phyloP scores from a whole-genome alignment of 768 basidiomycete genomes.

The Pleurotus ostreatus region DNA sequence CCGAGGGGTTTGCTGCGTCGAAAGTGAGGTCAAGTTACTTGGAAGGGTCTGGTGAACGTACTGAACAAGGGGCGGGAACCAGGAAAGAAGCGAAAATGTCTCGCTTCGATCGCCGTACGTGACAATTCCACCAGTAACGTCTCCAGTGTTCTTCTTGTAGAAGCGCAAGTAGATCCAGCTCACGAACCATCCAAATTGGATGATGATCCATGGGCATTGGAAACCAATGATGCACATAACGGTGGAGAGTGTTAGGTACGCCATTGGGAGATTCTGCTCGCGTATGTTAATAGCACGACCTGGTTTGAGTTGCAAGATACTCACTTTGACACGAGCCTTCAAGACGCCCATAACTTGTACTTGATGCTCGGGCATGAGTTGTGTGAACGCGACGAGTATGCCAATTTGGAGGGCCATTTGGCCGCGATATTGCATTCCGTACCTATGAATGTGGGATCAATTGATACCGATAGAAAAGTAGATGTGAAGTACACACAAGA shows the following conservation, averaged over 20 bases:
- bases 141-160: slow-evolving; percentile 83
- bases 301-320: slow-evolving; percentile 10
- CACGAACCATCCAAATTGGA: slow-evolving; percentile 99
- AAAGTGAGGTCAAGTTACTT: slow-evolving; percentile 4
- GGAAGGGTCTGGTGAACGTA: slow-evolving; percentile 34
- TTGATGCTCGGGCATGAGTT: slow-evolving; percentile 97
- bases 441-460: slow-evolving; percentile 39
- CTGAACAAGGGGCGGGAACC: slow-evolving; percentile 98
- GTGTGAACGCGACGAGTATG: slow-evolving; percentile 93
- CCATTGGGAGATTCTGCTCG: slow-evolving; percentile 86
- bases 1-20: slow-evolving; percentile 64
- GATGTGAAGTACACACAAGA: slow-evolving; percentile 55
- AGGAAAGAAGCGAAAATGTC: slow-evolving; percentile 90
- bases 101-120: slow-evolving; percentile 93
- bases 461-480: slow-evolving; percentile 8
- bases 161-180: slow-evolving; percentile 95
- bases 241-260: slow-evolving; percentile 86
- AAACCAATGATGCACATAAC: slow-evolving; percentile 79
- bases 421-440: slow-evolving; percentile 87
- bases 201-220: slow-evolving; percentile 87
- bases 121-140: slow-evolving; percentile 56
- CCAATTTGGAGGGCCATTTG: slow-evolving; percentile 89
- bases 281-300: slow-evolving; percentile 6
- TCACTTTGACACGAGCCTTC: slow-evolving; percentile 86
- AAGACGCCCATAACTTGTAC: slow-evolving; percentile 86